Percentiles rank a stretch among this genome's conserved stretches.
These are phyloP conservation scores for Sporisorium iseilematis-ciliati DNA, from an alignment of 1,284 basidiomycete species.

Conservation along the genomic window DNA sequence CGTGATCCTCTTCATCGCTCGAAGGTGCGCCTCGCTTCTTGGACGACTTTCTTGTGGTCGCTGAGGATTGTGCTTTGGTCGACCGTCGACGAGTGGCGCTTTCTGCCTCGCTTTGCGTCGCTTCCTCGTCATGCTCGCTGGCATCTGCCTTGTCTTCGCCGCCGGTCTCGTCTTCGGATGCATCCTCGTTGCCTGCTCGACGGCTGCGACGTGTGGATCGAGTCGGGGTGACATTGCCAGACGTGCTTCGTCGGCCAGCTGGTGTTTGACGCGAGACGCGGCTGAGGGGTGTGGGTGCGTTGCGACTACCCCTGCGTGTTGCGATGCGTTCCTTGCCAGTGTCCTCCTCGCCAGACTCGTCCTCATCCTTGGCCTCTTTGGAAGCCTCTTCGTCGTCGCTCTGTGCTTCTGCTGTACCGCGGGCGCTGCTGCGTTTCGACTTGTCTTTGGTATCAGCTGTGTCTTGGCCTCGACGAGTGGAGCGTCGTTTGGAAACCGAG, in stretches of 20 bases:
- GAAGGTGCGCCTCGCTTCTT: constrained; percentile 38
- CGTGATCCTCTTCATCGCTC: constrained; percentile 43
- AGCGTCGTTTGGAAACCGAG: constrained; percentile 31
- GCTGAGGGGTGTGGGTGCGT: constrained; percentile 23
- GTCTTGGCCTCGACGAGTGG: constrained; percentile 28
- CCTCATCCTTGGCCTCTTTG: constrained; percentile 18
- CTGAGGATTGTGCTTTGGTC: constrained; percentile 15
- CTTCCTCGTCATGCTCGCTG: constrained; percentile 35
- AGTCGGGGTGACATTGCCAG: constrained; percentile 38
- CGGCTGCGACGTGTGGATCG: constrained; percentile 41
- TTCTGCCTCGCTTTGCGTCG: constrained; percentile 36
- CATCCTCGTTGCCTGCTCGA: constrained; percentile 29
- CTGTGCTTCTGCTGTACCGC: constrained; percentile 33
- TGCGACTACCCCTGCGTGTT: constrained; percentile 34
- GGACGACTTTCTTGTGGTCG: constrained; percentile 13
- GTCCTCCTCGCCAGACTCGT: constrained; percentile 52
- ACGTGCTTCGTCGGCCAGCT: constrained; percentile 29
- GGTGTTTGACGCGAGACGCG: constrained; percentile 13
- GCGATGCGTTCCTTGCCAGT: constrained; percentile 50
- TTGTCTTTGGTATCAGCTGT: constrained; percentile 19
- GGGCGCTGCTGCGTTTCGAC: constrained; percentile 18
- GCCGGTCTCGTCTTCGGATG: constrained; percentile 27
- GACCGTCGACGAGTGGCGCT: constrained; percentile 21
- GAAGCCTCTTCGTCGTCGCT: constrained; percentile 25
- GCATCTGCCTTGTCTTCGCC: constrained; percentile 25